phyloP scores from a whole-genome alignment of 148 eudicot genomes.

The Euryodendron excelsum region DNA sequence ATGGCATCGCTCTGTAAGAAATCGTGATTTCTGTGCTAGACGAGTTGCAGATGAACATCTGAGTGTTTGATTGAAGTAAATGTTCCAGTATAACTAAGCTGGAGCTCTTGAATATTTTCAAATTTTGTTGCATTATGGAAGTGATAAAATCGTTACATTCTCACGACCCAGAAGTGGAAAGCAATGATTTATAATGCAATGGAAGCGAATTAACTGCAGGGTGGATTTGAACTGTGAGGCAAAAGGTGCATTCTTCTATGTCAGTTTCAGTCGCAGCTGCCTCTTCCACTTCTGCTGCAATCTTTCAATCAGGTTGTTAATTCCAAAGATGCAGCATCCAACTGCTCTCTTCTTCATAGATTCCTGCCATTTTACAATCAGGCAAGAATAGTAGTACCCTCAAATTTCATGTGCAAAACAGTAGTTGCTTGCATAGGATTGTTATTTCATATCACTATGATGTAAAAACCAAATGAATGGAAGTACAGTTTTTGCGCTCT shows the following conservation, averaged over 20 bases:
- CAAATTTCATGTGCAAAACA: background rate
- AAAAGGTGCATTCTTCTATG: slow-evolving; percentile 1
- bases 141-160: background rate
- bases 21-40: background rate
- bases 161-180: background rate
- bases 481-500: background rate
- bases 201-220: background rate
- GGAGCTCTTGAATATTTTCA: slow-evolving; percentile 11
- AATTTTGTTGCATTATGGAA: background rate
- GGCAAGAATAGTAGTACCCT: background rate
- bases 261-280: slow-evolving; percentile 38
- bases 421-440: background rate
- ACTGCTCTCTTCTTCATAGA: slow-evolving; percentile 40
- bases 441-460: background rate
- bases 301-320: slow-evolving; percentile 30
- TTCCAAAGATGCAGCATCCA: slow-evolving; percentile 52
- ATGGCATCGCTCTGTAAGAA: background rate
- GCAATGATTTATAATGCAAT: background rate
- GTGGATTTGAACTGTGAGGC: background rate
- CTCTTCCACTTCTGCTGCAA: slow-evolving; percentile 45
- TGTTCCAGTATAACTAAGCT: background rate
- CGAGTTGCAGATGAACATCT: background rate
- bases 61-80: background rate
- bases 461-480: slow-evolving; percentile 3
- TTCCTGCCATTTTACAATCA: slow-evolving; percentile 45